These are phyloP conservation scores for Paramecium octaurelia DNA, from an alignment of 73 alveolate genomes.

Conservation along the genomic window DNA sequence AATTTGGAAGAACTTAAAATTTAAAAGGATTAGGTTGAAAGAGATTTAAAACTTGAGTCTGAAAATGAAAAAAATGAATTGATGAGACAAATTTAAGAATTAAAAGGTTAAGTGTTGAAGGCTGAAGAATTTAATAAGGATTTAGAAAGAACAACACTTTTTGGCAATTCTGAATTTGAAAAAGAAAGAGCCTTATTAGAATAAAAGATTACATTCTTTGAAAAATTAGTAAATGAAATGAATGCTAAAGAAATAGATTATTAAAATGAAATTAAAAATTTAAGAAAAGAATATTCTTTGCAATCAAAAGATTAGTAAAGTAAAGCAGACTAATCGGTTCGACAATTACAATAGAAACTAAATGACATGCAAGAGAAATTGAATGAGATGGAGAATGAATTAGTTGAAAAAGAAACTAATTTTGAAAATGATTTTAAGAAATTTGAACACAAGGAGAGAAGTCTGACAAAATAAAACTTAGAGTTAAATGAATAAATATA, in stretches of 20 bases:
- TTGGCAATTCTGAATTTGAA: conserved; percentile 73
- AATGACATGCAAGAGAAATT: conserved; percentile 56
- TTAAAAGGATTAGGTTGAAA: conserved; percentile 74
- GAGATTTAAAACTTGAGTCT: conserved; percentile 71
- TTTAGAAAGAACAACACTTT: conserved; percentile 66
- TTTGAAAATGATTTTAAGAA: conserved; percentile 55
- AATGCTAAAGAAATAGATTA: conserved; percentile 55
- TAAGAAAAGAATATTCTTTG: conserved; percentile 53
- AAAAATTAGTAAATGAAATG: conserved; percentile 62
- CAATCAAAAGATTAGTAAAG: conserved; percentile 30
- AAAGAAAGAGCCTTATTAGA: conserved; percentile 85
- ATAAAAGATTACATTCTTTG: conserved; percentile 77
- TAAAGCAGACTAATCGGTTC: conserved; percentile 16
- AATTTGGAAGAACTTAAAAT: conserved; percentile 67
- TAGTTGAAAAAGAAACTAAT: conserved; percentile 19
- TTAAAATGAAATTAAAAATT: conserved; percentile 55
- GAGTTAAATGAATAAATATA: conserved; percentile 41
- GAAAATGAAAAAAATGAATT: conserved; percentile 69
- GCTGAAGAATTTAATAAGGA: conserved; percentile 79
- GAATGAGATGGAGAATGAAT: conserved; percentile 51
- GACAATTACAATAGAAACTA: background rate
- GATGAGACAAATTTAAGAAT: conserved; percentile 70
- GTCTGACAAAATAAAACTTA: conserved; percentile 16
- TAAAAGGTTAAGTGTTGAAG: conserved; percentile 60
- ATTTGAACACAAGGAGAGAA: conserved; percentile 53